Evolutionary conservation across 305 asterid species (phyloP), one percentile per base, ranked within the genome.

Genomic region (Plantago rigida): DNA sequence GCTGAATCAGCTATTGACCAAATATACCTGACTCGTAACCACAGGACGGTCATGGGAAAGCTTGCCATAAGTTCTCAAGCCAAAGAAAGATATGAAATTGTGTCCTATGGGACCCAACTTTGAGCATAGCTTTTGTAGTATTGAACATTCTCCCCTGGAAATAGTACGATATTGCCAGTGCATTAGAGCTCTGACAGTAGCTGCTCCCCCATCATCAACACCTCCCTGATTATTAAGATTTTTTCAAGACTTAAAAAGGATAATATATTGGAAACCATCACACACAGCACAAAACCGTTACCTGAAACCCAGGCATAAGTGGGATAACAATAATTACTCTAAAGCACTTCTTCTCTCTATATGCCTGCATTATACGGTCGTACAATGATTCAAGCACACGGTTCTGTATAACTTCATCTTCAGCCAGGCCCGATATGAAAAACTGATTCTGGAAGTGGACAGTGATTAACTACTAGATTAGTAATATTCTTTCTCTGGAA

Each of bases 111-210:
- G 71, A 68, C 98, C 98, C 77, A 91, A 69, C 69, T 81, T 68
- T 62, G 82, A 77, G 77, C 64, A 63, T 67, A 91, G 96, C 65
- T 77, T 91, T 69, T 87, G 85, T 78, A 91, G 56, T 81, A 87
- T 82, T 45, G 98, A 91, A 69, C 73, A 73, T 66, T 80, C 85
- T 49, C 88, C 87, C 72, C 89, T 76, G 77, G 83, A 84, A 79
- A 91, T 87, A 8, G 98, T 84, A 65, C 95, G 88, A 69, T 87
- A 87, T 63, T 91, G 98, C 98, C 98, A 91, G 65, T 91, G 98
- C 95, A 86, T 84, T 69, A 91, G 71, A 69, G 96, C 98, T 78
- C 98, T 76, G 66, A 91, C 96, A 45, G 98, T 84, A 66, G 98
- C 98, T 61, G 98, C 98, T 49, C 96, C 98, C 61, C 72, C 70